Base-by-base conservation (phyloP, 2,329 filamentous ascomycete genomes). In the Metarhizium album region DNA sequence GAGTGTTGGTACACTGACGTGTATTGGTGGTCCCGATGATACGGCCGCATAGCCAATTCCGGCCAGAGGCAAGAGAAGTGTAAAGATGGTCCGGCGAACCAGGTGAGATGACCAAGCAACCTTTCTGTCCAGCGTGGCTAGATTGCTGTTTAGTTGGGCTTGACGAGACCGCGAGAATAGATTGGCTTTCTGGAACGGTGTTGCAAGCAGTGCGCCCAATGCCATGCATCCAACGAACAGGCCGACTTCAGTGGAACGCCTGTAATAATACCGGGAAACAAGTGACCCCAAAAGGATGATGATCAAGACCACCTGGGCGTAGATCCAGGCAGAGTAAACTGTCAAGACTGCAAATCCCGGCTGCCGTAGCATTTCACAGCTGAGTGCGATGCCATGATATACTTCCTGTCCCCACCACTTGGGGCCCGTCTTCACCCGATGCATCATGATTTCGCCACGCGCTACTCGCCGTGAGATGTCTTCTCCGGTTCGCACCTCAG, bases 391-490 rank as follows among this genome's bases (percentile, higher is more conserved):
- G 9, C 86, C 87, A 43, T 87, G 85, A 64, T 80, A 80, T 22
- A 88, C 76, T 62, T 90, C 86, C 63, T 90, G 78, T 46, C 81
- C 83, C 85, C 84, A 90, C 79, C 84, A 88, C 58, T 71, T 80
- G 0, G 86, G 87, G 0, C 85, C 85, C 47, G 80, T 83, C 49
- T 84, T 79, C 49, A 80, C 76, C 53, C 87, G 77, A 62, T 90
- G 85, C 72, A 90, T 80, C 71, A 83, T 90, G 58, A 89, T 74
- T 62, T 90, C 86, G 2, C 87, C 86, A 42, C 83, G 75, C 27
- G 82, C 83, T 13, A 90, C 71, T 50, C 82, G 73, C 42, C 74
- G 70, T 35, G 76, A 79, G 31, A 80, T 67, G 56, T 73, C 63
- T 58, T 75, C 62, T 55, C 74, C 75, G 43, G 65, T 72, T 60